Base-by-base conservation (phyloP, 805 yeast species). In the Wickerhamiella musiphila region DNA sequence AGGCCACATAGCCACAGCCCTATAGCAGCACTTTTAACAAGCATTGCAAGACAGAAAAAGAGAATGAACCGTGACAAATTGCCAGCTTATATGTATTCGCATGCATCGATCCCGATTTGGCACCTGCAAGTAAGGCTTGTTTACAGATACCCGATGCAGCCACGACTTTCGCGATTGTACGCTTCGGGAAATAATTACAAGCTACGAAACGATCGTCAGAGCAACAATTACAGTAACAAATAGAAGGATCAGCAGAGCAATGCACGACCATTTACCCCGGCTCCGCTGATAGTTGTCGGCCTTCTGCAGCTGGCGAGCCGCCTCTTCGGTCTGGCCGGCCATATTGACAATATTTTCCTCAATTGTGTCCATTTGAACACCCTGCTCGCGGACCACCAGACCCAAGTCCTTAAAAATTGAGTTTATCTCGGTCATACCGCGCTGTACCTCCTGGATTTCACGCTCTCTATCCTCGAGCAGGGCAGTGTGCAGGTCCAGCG, bases 351-450 rank as follows among this genome's bases (percentile, higher is more conserved):
- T 61, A 52, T 82, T 82, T 39, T 75, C 81, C 48, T 82, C 94
- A 12, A 84, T 70, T 0, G 83, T 70, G 47, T 82, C 93, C 12
- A 84, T 64, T 42, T 78, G 83, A 19, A 68, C 73, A 5, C 93
- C 94, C 50, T 84, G 95, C 51, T 81, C 84, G 32, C 65, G 61
- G 2, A 84, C 90, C 44, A 84, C 57, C 23, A 70, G 65, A 11
- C 83, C 82, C 35, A 84, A 53, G 45, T 83, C 93, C 42, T 72
- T 71, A 51, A 82, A 83, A 4, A 84, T 83, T 7, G 82, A 65
- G 51, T 84, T 83, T 26, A 84, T 79, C 42, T 84, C 94, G 33
- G 64, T 67, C 8, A 83, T 81, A 0, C 93, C 93, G 26, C 70
- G 69, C 26, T 76, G 73, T 6, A 83, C 74, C 38, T 69, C 72